Conservation (phyloP, 495 filamentous ascomycete genomes). For the Penicillium subrubescens region DNA sequence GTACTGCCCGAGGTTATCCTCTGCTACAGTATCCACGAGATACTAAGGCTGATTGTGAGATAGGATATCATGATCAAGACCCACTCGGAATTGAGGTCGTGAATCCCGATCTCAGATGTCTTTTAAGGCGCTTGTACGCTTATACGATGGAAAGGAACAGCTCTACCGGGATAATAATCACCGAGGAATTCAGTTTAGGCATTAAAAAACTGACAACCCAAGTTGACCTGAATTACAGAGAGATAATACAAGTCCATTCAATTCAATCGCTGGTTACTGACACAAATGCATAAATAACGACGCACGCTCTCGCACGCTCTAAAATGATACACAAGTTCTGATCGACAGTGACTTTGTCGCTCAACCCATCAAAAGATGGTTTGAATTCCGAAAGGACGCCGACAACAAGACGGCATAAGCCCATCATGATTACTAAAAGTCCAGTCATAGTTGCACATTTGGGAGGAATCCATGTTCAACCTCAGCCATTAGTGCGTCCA, state of each 20-base stretch:
- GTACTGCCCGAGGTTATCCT: neutral
- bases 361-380: neutral
- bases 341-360: neutral
- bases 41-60: neutral
- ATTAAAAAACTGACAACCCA: neutral
- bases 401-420: neutral
- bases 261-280: neutral
- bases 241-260: neutral
- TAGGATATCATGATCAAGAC: neutral
- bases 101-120: neutral
- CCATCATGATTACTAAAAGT: neutral
- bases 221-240: neutral
- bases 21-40: neutral
- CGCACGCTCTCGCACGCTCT: neutral
- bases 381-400: neutral
- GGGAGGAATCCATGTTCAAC: slow-evolving; percentile 16
- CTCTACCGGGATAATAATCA: neutral
- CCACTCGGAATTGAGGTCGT: neutral
- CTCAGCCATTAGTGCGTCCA: slow-evolving; percentile 26
- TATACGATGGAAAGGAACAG: no score
- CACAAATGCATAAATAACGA: neutral
- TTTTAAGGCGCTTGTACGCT: neutral
- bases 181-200: neutral
- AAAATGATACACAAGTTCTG: neutral
- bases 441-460: neutral